phyloP scores from a whole-genome alignment of 139 green algal genomes.

The Coelastrella sp. region DNA sequence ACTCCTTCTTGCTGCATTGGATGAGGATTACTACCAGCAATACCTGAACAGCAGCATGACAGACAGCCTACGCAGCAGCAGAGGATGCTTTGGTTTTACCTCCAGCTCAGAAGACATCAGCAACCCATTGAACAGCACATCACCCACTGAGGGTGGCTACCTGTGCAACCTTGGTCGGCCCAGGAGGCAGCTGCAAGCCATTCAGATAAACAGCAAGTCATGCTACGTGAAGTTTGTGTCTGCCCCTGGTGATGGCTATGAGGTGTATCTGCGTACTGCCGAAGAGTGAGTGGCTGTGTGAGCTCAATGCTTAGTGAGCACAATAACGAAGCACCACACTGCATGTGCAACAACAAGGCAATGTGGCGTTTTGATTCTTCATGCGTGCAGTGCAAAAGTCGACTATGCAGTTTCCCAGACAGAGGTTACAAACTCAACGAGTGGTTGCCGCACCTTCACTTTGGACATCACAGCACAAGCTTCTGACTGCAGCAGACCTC shows the following conservation, averaged over 20 bases:
- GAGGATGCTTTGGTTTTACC: background rate
- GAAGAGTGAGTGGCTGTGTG: background rate
- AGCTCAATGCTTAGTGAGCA: background rate
- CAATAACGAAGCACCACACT: background rate
- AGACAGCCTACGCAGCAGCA: background rate
- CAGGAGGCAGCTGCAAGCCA: conserved; percentile 21
- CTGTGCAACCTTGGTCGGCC: conserved; percentile 47
- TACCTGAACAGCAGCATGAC: background rate
- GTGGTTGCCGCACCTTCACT: conserved; percentile 32
- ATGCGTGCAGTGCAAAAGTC: background rate
- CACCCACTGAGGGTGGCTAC: conserved; percentile 10
- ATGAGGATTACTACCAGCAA: conserved; percentile 45
- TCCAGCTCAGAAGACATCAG: background rate
- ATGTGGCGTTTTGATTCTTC: background rate
- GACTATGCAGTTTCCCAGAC: background rate
- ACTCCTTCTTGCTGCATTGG: conserved; percentile 20
- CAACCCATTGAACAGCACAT: background rate
- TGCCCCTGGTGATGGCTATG: conserved; percentile 23
- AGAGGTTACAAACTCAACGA: conserved; percentile 19
- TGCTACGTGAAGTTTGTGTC: conserved; percentile 52
- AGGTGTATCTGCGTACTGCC: conserved; percentile 18
- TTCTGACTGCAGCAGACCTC: conserved; percentile 18
- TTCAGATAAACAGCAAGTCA: conserved; percentile 37
- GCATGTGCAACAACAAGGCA: too few species aligned
- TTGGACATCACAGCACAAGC: conserved; percentile 34